Base-by-base conservation (phyloP, 192 early-diverging fungal genomes). In the Podila clonocystis region DNA sequence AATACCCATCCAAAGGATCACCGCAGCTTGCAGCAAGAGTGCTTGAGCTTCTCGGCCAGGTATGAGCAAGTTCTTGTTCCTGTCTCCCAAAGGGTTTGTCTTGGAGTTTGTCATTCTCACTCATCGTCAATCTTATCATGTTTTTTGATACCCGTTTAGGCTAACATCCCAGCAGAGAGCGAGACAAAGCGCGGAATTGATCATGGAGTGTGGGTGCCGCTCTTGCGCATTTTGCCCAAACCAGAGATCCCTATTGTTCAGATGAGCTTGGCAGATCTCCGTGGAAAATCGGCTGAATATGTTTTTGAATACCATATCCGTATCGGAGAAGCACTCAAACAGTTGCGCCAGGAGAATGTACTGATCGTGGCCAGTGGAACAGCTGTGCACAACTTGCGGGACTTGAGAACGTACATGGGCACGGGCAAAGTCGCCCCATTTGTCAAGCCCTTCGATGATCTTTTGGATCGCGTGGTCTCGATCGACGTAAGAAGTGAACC, bases 201-300 rank as follows among this genome's bases (percentile, higher is more conserved):
- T 59, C 92, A 93, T 63, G 92, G 92, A 26, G 87, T 88, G 3
- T 93, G 92, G 92, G 89, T 92, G 0, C 90, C 89, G 5, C 65
- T 92, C 29, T 87, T 92, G 45, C 82, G 89, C 20, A 91, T 91
- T n/a, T 83, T 91, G 13, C 73, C 86, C 50, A 83, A 79, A 1
- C 82, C 85, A 17, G 82, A 82, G 13, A 87, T 93, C 63, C 92
- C 92, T 0, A 87, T 93, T 63, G 75, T 91, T 15, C 90, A 92
- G 67, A 82, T 93, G 38, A 92, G 91, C n/a, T 78, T 90, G 3
- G 88, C 80, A 34, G 69, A 80, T 20, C 72, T 80, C 65, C 65
- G 77, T 7, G 45, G 28, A 20, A 65, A 69, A 17, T 66, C 77
- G 4, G 71, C 68, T 20, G 82, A 88, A 61, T 88, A 91, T 58